These are phyloP conservation scores for Rhizopogon vesiculosus DNA, from an alignment of 768 basidiomycete species.

Conservation along the genomic window DNA sequence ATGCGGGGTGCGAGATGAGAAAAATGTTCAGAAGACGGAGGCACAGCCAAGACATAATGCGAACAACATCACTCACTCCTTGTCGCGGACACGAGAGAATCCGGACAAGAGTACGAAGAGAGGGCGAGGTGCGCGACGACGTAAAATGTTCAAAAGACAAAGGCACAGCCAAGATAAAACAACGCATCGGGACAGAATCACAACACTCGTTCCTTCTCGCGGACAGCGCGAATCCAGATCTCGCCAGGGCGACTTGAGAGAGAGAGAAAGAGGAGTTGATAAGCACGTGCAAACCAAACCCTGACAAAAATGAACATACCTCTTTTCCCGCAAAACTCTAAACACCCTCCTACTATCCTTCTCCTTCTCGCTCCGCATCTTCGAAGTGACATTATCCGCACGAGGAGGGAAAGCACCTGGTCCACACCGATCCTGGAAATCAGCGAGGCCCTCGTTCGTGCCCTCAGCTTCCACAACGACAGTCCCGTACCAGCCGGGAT, in stretches of 20 bases:
- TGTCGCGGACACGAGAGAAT: background rate
- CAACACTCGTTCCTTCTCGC: slow-evolving; percentile 58
- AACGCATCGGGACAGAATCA: slow-evolving; percentile 18
- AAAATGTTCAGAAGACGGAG: background rate
- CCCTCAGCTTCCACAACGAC: slow-evolving; percentile 84
- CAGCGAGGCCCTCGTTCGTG: slow-evolving; percentile 78
- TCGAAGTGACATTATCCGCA: slow-evolving; percentile 31
- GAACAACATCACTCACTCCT: too few relatives aligned
- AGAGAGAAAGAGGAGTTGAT: slow-evolving; percentile 1
- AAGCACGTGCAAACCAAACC: background rate
- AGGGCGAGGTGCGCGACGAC: background rate
- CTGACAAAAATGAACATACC: slow-evolving; percentile 35
- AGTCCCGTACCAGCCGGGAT: slow-evolving; percentile 79
- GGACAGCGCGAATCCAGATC: slow-evolving; percentile 66
- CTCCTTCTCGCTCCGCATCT: slow-evolving; percentile 32
- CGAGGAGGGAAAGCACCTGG: slow-evolving; percentile 62
- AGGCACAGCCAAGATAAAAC: background rate
- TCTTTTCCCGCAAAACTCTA: slow-evolving; percentile 72
- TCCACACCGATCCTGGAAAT: slow-evolving; percentile 71
- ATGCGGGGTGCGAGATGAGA: background rate
- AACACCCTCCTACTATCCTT: slow-evolving; percentile 53
- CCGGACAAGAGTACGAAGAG: background rate
- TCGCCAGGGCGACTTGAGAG: slow-evolving; percentile 60
- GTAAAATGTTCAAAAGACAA: background rate
- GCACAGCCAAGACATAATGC: background rate